phyloP scores from a whole-genome alignment of 129 eudicot species.

The Silybum marianum region DNA sequence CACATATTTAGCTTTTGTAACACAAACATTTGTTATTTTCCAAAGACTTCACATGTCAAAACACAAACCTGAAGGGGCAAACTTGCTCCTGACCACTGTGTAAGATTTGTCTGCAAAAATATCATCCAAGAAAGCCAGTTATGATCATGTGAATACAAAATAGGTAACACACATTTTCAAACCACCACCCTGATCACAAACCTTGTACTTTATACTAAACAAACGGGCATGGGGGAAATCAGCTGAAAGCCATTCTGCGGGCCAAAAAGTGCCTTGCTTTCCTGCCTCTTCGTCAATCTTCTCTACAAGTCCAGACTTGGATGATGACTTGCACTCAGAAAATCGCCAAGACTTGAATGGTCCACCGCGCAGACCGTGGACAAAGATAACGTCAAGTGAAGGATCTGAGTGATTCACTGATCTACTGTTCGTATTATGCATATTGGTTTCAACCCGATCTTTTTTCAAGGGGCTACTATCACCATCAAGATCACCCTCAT shows the following conservation, averaged over 20 bases:
- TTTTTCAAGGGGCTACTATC: slow-evolving; percentile 13
- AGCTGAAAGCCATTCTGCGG: slow-evolving; percentile 94
- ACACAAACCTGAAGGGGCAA: slow-evolving; percentile 90
- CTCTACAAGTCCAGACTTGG: slow-evolving; percentile 96
- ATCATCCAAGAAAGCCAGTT: slow-evolving; percentile 7
- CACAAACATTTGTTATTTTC: neutral
- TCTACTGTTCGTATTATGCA: slow-evolving; percentile 30
- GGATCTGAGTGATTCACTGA: slow-evolving; percentile 47
- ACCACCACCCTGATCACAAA: slow-evolving; percentile 30
- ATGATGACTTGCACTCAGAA: slow-evolving; percentile 84
- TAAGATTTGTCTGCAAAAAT: slow-evolving; percentile 85
- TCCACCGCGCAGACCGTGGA: slow-evolving; percentile 95
- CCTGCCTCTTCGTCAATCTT: slow-evolving; percentile 99
- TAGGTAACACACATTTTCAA: neutral
- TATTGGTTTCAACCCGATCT: slow-evolving; percentile 12
- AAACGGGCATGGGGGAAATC: slow-evolving; percentile 94
- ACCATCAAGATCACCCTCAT: slow-evolving; percentile 43
- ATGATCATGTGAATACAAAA: slow-evolving; percentile 1
- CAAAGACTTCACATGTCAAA: neutral
- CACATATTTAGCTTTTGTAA: slow-evolving; percentile 4
- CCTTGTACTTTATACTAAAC: slow-evolving; percentile 96
- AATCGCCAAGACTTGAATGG: slow-evolving; percentile 91
- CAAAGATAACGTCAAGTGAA: slow-evolving; percentile 73
- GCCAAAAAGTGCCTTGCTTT: slow-evolving; percentile 96
- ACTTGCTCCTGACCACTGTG: slow-evolving; percentile 99